Percentiles rank a stretch among this genome's conserved stretches.
These are phyloP conservation scores for Stylosanthes scabra DNA, from an alignment of 331 rosid genomes.

Conservation along the genomic window DNA sequence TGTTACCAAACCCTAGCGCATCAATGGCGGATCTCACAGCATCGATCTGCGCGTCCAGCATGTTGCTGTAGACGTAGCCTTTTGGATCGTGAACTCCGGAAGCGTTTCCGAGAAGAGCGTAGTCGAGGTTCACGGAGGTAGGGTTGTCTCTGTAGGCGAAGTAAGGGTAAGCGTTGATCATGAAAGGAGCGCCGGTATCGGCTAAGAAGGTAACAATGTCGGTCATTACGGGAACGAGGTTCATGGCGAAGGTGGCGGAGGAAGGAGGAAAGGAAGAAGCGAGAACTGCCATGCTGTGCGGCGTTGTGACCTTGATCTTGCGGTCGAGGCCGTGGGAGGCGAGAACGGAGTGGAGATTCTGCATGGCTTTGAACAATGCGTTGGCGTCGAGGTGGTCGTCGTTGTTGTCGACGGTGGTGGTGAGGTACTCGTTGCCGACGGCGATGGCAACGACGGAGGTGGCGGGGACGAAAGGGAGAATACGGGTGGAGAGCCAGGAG, in stretches of 20 bases:
- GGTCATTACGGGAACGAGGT: conserved; percentile 46
- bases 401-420: conserved; percentile 38
- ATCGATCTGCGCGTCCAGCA: conserved; percentile 65
- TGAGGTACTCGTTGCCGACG: conserved; percentile 61
- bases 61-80: conserved; percentile 53
- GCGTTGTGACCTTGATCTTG: conserved; percentile 58
- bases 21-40: conserved; percentile 48
- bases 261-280: conserved; percentile 65
- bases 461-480: conserved; percentile 60
- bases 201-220: conserved; percentile 51
- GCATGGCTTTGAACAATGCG: conserved; percentile 57
- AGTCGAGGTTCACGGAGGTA: conserved; percentile 43
- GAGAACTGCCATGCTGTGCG: conserved; percentile 62
- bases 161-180: conserved; percentile 40
- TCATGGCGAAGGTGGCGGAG: conserved; percentile 48
- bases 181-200: conserved; percentile 43
- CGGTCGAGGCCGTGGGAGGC: conserved; percentile 51
- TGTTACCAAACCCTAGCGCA: conserved; percentile 48
- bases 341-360: conserved; percentile 51
- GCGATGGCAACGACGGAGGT: conserved; percentile 57
- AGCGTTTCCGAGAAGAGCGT: conserved; percentile 53
- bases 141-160: conserved; percentile 57
- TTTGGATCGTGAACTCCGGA: conserved; percentile 51
- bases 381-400: conserved; percentile 36
- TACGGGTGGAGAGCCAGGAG: conserved; percentile 53